Base-by-base conservation (phyloP, 495 filamentous ascomycete genomes). In the Talaromyces trachyspermus region DNA sequence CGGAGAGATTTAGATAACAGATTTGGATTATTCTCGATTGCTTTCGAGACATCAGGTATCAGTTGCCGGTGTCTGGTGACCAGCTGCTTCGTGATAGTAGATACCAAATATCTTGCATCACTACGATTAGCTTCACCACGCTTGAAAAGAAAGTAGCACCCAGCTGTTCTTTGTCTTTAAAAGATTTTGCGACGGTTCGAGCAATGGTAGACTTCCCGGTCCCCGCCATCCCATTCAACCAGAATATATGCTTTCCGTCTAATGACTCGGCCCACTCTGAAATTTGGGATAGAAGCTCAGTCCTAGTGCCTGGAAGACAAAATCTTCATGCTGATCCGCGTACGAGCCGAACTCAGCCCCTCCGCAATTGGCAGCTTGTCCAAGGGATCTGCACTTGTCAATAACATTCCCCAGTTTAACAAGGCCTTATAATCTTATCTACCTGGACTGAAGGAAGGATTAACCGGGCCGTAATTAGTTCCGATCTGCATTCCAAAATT, bases 91-190 rank as follows among this genome's bases (percentile, higher is more conserved):
- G 68, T 62, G 23, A 75, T 63, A 1, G 69, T 70, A 2, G 67
- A 49, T 40, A 74, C 64, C 36, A 74, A 52, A 19, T 57, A 54
- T 2, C 15, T 43, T 17, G 62, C 61, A n/a, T 52, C 58, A 12
- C 55, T 58, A 38, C 59, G 57, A 43, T 73, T 62, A 2, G 60
- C 54, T 4, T 65, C 59, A 14, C 64, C 62, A 44, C 58, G 60
- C 30, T 65, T 69, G 54, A 76, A 76, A 75, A 71, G 52, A 73
- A 71, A 50, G 56, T 68, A 1, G 41, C 56, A 0, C 39, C 53
- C 12, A 59, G 54, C 5, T 32, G 19, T 2, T 30, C 19, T 12
- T 42, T 18, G 0, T 27, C 9, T 1, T 36, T 17, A 2, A 53
- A 48, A 17, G 4, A 3, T 12, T 1, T 4, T 2, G 54, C 52